Evolutionary conservation across 2,329 filamentous ascomycete genomes (phyloP).

Genomic region (Niveomyces coronatus): DNA sequence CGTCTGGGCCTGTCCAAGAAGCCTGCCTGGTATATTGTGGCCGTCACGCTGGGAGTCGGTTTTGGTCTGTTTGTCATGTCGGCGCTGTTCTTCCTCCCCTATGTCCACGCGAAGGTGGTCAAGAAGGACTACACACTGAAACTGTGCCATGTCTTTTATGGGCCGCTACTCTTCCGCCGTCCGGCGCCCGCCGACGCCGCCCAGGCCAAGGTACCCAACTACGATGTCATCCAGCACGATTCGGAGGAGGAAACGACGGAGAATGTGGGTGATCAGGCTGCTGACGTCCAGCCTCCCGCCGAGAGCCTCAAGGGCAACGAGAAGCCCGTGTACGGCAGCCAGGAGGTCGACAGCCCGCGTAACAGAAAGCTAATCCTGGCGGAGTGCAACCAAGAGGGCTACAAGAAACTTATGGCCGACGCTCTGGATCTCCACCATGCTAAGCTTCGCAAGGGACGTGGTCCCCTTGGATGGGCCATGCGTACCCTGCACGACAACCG

Average conservation of each 20-base stretch:
- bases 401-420: constrained; percentile 51
- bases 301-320: constrained; percentile 17
- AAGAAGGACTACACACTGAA: constrained; percentile 56
- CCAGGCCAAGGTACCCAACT: constrained; percentile 56
- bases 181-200: constrained; percentile 42
- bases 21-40: constrained; percentile 55
- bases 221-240: constrained; percentile 63
- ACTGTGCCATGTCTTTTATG: constrained; percentile 51
- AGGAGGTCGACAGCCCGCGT: constrained; percentile 24
- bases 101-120: constrained; percentile 54
- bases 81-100: constrained; percentile 65
- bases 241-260: constrained; percentile 30
- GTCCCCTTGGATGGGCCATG: constrained; percentile 77
- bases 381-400: constrained; percentile 41
- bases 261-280: neutral
- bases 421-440: constrained; percentile 50
- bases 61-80: constrained; percentile 48
- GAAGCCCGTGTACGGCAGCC: constrained; percentile 20
- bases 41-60: constrained; percentile 56
- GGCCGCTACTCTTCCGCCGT: constrained; percentile 55
- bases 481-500: constrained; percentile 64
- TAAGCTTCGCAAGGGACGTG: constrained; percentile 49
- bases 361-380: constrained; percentile 34
- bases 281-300: constrained; percentile 9
- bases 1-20: constrained; percentile 55